Base-by-base conservation (phyloP, 164 flowering plant species). In the Vitis cinerea region DNA sequence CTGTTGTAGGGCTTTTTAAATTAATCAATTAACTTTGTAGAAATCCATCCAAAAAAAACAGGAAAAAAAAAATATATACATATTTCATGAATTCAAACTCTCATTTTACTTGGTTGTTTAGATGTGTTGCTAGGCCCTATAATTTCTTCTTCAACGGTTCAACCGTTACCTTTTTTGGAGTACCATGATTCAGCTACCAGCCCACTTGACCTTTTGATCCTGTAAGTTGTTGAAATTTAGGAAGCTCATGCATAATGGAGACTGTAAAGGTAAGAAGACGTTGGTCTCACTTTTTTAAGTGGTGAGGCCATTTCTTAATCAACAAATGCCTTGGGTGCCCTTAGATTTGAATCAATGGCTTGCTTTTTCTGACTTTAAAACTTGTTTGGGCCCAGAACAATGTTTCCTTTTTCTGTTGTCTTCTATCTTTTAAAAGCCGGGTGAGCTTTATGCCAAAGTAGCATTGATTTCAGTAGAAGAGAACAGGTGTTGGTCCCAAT, bases 181-280 rank as follows among this genome's bases (percentile, higher is more conserved):
- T 64, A 27, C 53, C 50, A 60, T 75, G 61, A 80, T 79, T 72
- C 51, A 65, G 58, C 55, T 57, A 54, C 64, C 50, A 61, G 62
- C 56, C 57, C 62, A n/a, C 61, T 53, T 53, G 63, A 13, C 61
- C 50, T 68, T 37, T 64, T 57, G 51, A 59, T 55, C 9, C 29
- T 8, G 51, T 66, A n/a, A 55, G 55, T 53, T 53, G 72, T 63
- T 71, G 78, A 68, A 30, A 50, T 66, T 63, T 52, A 68, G 84
- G 84, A 75, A 70, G 75, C 73, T 76, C 77, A 72, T 54, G 79
- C 69, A 69, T 50, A 64, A 31, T 63, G 31, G 53, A 59, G 16
- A 62, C 50, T 64, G 61, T 52, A 58, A 55, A 66, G 66, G 47
- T 67, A 8, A 29, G 47, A 29, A 44, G 47, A 71, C 52, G 6